Evolutionary conservation across 23 red algal genomes (phyloP).

Genomic region (Cyanidium caldarium): DNA sequence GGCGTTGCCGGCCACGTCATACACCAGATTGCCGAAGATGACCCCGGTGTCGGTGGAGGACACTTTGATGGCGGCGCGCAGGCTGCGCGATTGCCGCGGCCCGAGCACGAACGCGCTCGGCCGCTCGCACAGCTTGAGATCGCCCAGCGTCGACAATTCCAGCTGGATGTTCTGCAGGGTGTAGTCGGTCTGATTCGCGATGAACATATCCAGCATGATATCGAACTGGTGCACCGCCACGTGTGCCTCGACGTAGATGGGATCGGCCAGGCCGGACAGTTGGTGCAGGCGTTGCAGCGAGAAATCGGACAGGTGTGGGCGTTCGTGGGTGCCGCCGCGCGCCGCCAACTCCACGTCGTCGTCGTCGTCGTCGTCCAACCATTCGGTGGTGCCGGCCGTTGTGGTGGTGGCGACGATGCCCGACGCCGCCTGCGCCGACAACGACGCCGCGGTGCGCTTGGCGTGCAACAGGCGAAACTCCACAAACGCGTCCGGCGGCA

Average conservation of each 20-base stretch:
- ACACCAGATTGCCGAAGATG: constrained; percentile 97
- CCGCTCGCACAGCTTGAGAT: constrained; percentile 86
- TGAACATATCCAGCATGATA: constrained; percentile 78
- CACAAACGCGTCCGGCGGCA: constrained; percentile 56
- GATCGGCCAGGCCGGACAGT: constrained; percentile 85
- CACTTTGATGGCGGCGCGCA: constrained; percentile 88
- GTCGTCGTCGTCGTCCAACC: background rate
- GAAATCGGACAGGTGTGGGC: constrained; percentile 19
- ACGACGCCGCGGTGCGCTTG: constrained; percentile 6
- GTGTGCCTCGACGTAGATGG: constrained; percentile 94
- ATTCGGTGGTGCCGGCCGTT: background rate
- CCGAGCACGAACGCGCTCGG: constrained; percentile 43
- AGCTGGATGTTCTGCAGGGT: constrained; percentile 74
- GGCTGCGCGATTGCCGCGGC: constrained; percentile 31
- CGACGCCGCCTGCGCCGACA: background rate
- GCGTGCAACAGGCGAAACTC: constrained; percentile 74
- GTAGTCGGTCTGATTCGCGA: constrained; percentile 67
- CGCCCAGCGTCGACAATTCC: constrained; percentile 93
- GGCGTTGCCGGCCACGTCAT: constrained; percentile 51
- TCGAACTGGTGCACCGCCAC: constrained; percentile 84
- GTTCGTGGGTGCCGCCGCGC: background rate
- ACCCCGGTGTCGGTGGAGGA: constrained; percentile 94
- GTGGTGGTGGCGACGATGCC: background rate
- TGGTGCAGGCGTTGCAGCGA: constrained; percentile 44
- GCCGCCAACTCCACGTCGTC: background rate